Base-by-base conservation (phyloP, 306 rosid genomes). In the Hippophae gyantsensis region DNA sequence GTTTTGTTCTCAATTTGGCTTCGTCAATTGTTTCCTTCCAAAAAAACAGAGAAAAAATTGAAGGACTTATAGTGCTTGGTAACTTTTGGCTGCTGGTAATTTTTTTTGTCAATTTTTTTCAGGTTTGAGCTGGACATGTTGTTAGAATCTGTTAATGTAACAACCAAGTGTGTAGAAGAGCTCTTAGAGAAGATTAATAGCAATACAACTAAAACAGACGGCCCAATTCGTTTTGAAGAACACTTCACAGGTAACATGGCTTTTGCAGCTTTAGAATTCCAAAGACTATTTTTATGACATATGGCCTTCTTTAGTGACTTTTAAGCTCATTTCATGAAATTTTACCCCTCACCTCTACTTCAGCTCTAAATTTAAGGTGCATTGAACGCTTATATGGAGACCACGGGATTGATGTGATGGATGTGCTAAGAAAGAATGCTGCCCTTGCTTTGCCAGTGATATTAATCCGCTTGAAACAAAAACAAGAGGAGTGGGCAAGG, bases 61-160 rank as follows among this genome's bases (percentile, higher is more conserved):
- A 18, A 18, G 23, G 23, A 32, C 38, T 32, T 53, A 42, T 47
- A 8, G 11, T 27, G 40, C 45, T 43, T 38, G 6, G 64, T 56
- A 32, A 5, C 12, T 51, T 65, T 12, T 67, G 25, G 61, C 60
- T 44, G 55, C 54, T 58, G 64, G 56, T 84, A 74, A 82, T 78
- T 25, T 58, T 63, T 66, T 68, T 51, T 65, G 60, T 78, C 53
- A 25, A 8, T 68, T 18, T 54, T 43, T 69, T 57, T 70, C 89
- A 93, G 99, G 86, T 93, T 93, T 73, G 99, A 93, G 76, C 86
- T 93, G 11, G 99, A 93, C 75, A 93, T 93, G 99, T 71, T 93
- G 85, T 77, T 93, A 72, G 99, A 93, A 84, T 93, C 97, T 48
- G 97, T 84, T 62, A 88, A 88, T 69, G 95, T 74, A 53, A 78